Conservation (phyloP, 257 asterid genomes). For the Solanum rostratum region DNA sequence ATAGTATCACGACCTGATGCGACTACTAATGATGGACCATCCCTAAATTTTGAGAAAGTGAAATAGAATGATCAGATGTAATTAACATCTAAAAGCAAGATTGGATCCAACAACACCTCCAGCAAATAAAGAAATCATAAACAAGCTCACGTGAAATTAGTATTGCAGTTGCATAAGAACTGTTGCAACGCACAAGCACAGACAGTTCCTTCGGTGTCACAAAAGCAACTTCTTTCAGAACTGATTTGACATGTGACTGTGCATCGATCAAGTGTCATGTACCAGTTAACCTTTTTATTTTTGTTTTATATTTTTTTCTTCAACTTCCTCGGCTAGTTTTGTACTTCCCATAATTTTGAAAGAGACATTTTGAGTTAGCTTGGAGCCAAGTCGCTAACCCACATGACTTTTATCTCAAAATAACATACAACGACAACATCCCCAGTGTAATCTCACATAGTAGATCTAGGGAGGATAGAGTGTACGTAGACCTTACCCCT, state of each 20-base stretch:
- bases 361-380: not conserved
- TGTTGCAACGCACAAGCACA: not conserved
- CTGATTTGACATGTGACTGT: not conserved
- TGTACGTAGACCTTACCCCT: not conserved
- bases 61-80: not conserved
- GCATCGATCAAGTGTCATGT: not conserved
- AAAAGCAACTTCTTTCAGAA: not conserved
- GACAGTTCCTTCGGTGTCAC: not conserved
- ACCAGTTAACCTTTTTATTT: not conserved
- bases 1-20: constrained; percentile 89
- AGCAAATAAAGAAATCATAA: not conserved
- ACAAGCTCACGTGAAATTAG: not conserved
- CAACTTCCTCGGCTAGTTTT: not conserved
- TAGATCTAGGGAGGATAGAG: not conserved
- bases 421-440: not conserved
- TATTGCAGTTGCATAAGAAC: not conserved
- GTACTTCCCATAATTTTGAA: not conserved
- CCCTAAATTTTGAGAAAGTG: constrained; percentile 31
- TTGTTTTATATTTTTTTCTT: not conserved
- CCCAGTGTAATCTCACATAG: not conserved
- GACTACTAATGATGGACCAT: constrained; percentile 72
- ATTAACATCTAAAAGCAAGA: not conserved
- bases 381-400: not conserved
- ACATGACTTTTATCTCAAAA: not conserved
- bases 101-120: not conserved